These are phyloP conservation scores for Pseudozyma hubeiensis DNA, from an alignment of 1,284 basidiomycete genomes.

Conservation along the genomic window DNA sequence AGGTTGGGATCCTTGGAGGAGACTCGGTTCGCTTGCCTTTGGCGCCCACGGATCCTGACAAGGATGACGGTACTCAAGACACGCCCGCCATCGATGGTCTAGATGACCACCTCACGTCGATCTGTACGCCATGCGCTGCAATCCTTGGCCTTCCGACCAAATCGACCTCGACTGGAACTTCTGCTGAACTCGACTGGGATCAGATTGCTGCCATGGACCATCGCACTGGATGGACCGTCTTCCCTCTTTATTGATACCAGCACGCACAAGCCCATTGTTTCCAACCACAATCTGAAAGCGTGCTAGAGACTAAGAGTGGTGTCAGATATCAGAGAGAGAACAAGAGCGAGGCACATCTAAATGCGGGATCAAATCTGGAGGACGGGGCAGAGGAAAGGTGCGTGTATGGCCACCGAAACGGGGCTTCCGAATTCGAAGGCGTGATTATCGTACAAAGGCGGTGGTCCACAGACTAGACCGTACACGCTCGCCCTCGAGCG, in stretches of 20 bases:
- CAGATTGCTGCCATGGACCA: constrained; percentile 18
- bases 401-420: constrained; percentile 4
- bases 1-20: constrained; percentile 43
- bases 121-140: constrained; percentile 37
- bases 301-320: constrained; percentile 25
- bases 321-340: constrained; percentile 19
- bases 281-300: background rate
- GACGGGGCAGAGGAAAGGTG: constrained; percentile 1
- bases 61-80: background rate
- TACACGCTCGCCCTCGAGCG: background rate
- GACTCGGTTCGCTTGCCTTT: constrained; percentile 23
- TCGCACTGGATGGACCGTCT: constrained; percentile 34
- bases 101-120: constrained; percentile 33
- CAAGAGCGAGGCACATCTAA: constrained; percentile 19
- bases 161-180: background rate
- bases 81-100: constrained; percentile 13
- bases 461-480: constrained; percentile 1
- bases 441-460: constrained; percentile 40
- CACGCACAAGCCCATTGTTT: background rate
- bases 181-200: constrained; percentile 26
- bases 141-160: constrained; percentile 32
- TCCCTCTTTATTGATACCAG: constrained; percentile 30
- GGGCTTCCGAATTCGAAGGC: constrained; percentile 3
- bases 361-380: constrained; percentile 6
- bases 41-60: background rate